Base-by-base conservation (phyloP, 176 grass and related monocot species). In the Triticum dicoccoides region DNA sequence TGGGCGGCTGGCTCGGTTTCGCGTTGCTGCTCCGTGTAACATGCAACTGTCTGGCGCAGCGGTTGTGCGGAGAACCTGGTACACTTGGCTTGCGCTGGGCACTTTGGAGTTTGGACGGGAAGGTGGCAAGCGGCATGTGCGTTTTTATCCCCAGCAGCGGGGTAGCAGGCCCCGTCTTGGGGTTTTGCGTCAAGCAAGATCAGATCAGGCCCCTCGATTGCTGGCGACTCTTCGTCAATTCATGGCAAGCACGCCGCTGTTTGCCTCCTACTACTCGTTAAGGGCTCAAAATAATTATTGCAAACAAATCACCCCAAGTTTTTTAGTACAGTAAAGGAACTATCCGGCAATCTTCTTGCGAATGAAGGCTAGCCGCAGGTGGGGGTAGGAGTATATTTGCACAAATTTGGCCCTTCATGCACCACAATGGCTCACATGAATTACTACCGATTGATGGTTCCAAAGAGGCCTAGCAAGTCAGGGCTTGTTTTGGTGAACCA, bases 1-100 rank as follows among this genome's bases (percentile, higher is more conserved):
- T 69, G 44, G n/a, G 11, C 14, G 58, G 73, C 38, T 17, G 21
- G 30, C 82, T 14, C 65, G 42, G 73, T 54, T 69, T 17, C 65
- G 45, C 42, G 54, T 78, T 68, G 72, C 84, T 41, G 80, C 83
- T 82, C 35, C 82, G 42, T 56, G 88, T 89, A 85, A 65, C 77
- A 76, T 91, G 91, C 89, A 45, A 34, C 61, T 62, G 83, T 83
- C 80, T 83, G 67, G 47, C 33, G 80, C 67, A 8, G 80, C 80
- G 47, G 85, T 82, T 90, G 77, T 83, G 84, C 80, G 82, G 63
- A 65, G 84, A 85, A 90, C 84, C 82, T 87, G 71, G 83, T 17
- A 73, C 82, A 61, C 70, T 82, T 84, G 82, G 33, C 33, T 76
- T 73, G 44, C 56, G 58, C 38, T 11, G 21, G n/a, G 83, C 30